phyloP scores from a whole-genome alignment of 768 basidiomycete species.

The Chalciporus piperatus region DNA sequence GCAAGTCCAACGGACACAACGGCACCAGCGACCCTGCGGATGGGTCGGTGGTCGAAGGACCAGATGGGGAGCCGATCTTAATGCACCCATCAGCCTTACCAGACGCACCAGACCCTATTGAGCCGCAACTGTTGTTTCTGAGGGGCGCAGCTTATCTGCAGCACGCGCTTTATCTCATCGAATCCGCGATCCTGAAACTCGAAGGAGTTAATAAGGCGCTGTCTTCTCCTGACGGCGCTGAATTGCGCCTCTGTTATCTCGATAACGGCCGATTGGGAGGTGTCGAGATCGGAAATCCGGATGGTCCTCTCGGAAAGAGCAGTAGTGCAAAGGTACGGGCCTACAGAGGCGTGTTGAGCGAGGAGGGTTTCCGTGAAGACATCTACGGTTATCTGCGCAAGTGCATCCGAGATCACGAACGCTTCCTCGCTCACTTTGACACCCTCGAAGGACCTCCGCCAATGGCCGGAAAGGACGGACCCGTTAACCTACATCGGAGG shows the following conservation, averaged over 20 bases:
- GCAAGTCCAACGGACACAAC: conserved; percentile 55
- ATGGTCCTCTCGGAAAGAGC: conserved; percentile 66
- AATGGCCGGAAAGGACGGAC: conserved; percentile 11
- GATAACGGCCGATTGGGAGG: conserved; percentile 79
- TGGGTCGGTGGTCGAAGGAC: conserved; percentile 39
- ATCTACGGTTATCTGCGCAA: conserved; percentile 62
- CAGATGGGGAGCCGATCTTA: conserved; percentile 48
- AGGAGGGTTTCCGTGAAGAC: conserved; percentile 56
- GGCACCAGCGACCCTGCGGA: conserved; percentile 56
- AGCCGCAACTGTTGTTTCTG: conserved; percentile 79
- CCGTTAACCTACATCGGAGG: conserved; percentile 45
- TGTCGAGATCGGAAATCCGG: conserved; percentile 77
- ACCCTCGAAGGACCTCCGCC: conserved; percentile 50
- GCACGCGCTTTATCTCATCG: conserved; percentile 72
- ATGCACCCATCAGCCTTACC: conserved; percentile 74
- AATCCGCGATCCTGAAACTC: conserved; percentile 64
- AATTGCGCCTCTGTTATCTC: conserved; percentile 74
- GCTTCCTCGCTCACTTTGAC: conserved; percentile 81
- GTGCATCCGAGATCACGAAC: conserved; percentile 80
- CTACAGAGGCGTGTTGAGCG: conserved; percentile 59
- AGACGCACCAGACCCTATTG: conserved; percentile 83
- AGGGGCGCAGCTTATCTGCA: conserved; percentile 83
- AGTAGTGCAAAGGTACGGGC: conserved; percentile 59
- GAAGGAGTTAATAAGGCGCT: conserved; percentile 64
- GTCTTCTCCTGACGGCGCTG: conserved; percentile 59